A percentile compares a stretch with the other conserved stretches of the same genome.
These are phyloP conservation scores for Cephaloascus albidus DNA, from an alignment of 805 yeast genomes.

Conservation along the genomic window DNA sequence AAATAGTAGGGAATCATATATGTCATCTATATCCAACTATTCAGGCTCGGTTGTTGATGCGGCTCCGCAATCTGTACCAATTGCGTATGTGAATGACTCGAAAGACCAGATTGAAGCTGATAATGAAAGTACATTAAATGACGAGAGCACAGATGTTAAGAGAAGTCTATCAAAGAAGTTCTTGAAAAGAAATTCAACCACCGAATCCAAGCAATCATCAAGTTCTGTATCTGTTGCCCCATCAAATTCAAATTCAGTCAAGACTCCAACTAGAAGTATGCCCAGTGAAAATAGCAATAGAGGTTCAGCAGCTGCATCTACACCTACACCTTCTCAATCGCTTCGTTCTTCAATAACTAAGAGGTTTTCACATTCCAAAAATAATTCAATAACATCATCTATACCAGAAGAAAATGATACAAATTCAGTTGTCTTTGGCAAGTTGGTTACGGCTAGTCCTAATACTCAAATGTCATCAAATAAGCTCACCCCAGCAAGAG, in stretches of 20 bases:
- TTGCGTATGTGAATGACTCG: not conserved
- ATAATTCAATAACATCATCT: not conserved
- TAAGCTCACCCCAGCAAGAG: not conserved
- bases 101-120: not conserved
- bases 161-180: not conserved
- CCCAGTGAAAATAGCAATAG: not conserved
- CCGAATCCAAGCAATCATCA: not conserved
- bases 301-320: no score
- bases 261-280: not conserved
- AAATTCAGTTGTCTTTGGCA: not conserved
- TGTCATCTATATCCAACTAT: not conserved
- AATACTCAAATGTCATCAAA: not conserved
- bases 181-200: not conserved
- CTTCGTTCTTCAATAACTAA: not conserved
- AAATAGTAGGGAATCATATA: not conserved
- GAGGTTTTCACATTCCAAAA: not conserved
- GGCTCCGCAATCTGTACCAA: not conserved
- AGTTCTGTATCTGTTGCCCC: not conserved
- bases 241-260: not conserved
- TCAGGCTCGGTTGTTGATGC: not conserved
- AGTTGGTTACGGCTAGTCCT: not conserved
- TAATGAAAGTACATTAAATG: not conserved
- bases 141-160: not conserved
- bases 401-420: conserved; percentile 1
- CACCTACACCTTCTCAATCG: not conserved